Base-by-base conservation (phyloP, 1,139 yeast genomes). In the Geotrichum reessii region DNA sequence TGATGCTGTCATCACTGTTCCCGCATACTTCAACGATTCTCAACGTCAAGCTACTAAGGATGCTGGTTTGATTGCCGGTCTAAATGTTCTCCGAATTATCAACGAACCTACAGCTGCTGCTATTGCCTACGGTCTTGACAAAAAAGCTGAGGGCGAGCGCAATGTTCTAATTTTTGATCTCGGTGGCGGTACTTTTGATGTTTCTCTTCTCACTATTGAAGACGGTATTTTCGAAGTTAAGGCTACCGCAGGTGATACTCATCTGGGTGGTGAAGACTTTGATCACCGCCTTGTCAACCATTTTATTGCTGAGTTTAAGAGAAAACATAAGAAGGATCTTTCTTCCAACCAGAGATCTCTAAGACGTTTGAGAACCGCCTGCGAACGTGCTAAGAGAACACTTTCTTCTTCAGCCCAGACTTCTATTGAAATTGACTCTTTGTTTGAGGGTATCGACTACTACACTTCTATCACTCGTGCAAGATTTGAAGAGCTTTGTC, bases 201-300 rank as follows among this genome's bases (percentile, higher is more conserved):
- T 92, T 69, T 93, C 98, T 63, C 83, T 93, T 73, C 83, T 93
- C 78, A 87, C 90, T 83, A 90, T 93, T 76, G 95, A 95, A 76
- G 98, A 95, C 78, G 99, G 99, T 85, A 95, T 93, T 74, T 93
- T 92, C 87, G 92, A 95, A 75, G 99, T 93, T 76, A 92, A 92
- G 86, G 93, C 99, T 73, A 93, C 99, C 73, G 97, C 98, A 76
- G 99, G 99, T 90, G 97, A 93, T 82, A 93, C 99, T 74, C 99
- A 92, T 81, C 87, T 92, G 83, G 99, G 99, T 86, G 98, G 98
- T 86, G 96, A 92, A 84, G 98, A 92, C 83, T 92, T 92, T 81
- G 97, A 91, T 80, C 86, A 92, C 85, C 88, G 91, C 84, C 85
- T 92, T 75, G 87, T 92, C 76, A 93, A 88, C 78, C 90, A 84